Conservation (phyloP, 1,139 yeast species). For the Protomyces arabidopsidicola region DNA sequence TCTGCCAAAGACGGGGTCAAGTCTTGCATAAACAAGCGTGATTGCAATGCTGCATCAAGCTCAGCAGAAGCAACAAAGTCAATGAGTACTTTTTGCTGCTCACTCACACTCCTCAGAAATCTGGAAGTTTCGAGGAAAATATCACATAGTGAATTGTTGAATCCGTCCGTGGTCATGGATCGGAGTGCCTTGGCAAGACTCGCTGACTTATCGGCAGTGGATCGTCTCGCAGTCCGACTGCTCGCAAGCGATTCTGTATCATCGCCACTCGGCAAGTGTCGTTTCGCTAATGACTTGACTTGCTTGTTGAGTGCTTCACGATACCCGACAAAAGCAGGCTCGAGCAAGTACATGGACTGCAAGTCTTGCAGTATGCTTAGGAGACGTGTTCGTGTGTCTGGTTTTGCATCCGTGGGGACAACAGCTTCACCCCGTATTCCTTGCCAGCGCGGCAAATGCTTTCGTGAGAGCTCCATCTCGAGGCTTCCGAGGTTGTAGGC, state of each 20-base stretch:
- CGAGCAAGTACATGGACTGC: slow-evolving; percentile 54
- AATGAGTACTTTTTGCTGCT: slow-evolving; percentile 72
- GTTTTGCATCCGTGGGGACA: not conserved
- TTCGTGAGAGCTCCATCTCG: not conserved
- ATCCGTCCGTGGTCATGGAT: slow-evolving; percentile 65
- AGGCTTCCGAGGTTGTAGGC: not conserved
- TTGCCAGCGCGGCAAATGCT: slow-evolving; percentile 6
- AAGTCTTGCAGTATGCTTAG: not conserved
- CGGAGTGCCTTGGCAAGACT: slow-evolving; percentile 54
- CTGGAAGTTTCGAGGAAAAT: slow-evolving; percentile 65
- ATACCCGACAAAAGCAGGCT: slow-evolving; percentile 60
- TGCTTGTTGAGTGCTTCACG: slow-evolving; percentile 66
- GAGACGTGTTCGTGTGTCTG: not conserved
- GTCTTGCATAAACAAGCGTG: slow-evolving; percentile 34
- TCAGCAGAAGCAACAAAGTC: slow-evolving; percentile 58
- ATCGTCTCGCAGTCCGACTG: slow-evolving; percentile 30
- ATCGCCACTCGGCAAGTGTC: slow-evolving; percentile 51
- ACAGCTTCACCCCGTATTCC: not conserved
- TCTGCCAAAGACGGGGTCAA: slow-evolving; percentile 64
- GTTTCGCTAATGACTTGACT: slow-evolving; percentile 65
- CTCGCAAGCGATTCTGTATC: slow-evolving; percentile 37
- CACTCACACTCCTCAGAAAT: slow-evolving; percentile 64
- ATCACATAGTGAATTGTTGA: slow-evolving; percentile 61
- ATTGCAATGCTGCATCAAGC: slow-evolving; percentile 35
- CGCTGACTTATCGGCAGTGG: slow-evolving; percentile 35